Conservation (phyloP, 306 rosid genomes). For the Arachis hypogaea region DNA sequence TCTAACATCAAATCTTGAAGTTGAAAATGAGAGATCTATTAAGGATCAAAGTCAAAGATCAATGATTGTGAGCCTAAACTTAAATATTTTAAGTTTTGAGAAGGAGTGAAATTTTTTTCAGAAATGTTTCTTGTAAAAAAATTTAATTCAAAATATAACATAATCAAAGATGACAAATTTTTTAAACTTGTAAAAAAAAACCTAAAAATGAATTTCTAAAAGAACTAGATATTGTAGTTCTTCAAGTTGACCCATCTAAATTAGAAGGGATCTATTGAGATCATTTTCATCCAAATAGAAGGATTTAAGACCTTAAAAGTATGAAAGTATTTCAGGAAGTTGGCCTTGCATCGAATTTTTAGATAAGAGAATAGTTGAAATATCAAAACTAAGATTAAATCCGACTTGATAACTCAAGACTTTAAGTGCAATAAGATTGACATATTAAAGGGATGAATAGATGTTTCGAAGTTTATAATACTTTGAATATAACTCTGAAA, state of each 20-base stretch:
- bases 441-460: conserved; percentile 26
- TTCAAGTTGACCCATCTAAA: no score
- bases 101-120: conserved; percentile 29
- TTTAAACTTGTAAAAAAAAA: no score
- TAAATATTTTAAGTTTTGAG: background rate
- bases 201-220: no score
- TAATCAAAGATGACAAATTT: no score
- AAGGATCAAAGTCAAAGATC: no score
- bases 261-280: no score
- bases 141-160: background rate
- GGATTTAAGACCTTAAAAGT: no score
- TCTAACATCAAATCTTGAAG: no score
- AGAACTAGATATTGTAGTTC: no score
- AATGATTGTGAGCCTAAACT: background rate
- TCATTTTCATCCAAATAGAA: no score
- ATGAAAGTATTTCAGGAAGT: conserved; percentile 3
- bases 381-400: conserved; percentile 32
- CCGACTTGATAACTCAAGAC: conserved; percentile 38
- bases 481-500: conserved; percentile 16
- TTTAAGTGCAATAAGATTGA: conserved; percentile 43
- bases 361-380: background rate
- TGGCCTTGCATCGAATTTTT: background rate
- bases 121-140: conserved; percentile 25
- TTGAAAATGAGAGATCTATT: no score
- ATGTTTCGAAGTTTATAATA: conserved; percentile 34